Conservation (phyloP, 306 rosid species). For the Gastrolobium villosum region DNA sequence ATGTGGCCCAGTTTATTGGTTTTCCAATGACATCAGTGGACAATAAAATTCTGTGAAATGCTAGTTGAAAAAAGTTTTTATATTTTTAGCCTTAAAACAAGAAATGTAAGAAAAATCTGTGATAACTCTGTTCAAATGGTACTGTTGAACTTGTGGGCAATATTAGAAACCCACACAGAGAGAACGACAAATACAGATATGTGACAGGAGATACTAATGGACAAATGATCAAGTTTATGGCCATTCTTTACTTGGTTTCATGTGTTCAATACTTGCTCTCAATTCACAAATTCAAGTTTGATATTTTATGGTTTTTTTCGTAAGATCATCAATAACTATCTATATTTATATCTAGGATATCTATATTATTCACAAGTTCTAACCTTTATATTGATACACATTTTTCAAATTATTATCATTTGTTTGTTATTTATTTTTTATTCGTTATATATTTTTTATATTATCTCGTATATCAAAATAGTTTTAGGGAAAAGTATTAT, state of each 20-base stretch:
- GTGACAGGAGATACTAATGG: constrained; percentile 33
- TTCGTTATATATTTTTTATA: no score
- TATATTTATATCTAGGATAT: no score
- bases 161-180: not conserved
- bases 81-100: not conserved
- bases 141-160: constrained; percentile 27
- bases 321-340: not conserved
- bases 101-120: not conserved
- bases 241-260: constrained; percentile 27
- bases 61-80: not conserved
- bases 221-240: constrained; percentile 33
- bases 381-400: no score
- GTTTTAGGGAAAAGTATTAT: no score
- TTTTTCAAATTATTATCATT: no score
- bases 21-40: constrained; percentile 26
- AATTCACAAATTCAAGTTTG: not conserved
- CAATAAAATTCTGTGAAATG: constrained; percentile 8
- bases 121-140: not conserved
- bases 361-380: no score
- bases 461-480: no score
- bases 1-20: constrained; percentile 13
- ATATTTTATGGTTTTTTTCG: not conserved
- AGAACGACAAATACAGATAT: constrained; percentile 3
- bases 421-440: no score
- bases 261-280: constrained; percentile 19